Evolutionary conservation across 1,284 basidiomycete species (phyloP).

Genomic region (Ustilago nuda): DNA sequence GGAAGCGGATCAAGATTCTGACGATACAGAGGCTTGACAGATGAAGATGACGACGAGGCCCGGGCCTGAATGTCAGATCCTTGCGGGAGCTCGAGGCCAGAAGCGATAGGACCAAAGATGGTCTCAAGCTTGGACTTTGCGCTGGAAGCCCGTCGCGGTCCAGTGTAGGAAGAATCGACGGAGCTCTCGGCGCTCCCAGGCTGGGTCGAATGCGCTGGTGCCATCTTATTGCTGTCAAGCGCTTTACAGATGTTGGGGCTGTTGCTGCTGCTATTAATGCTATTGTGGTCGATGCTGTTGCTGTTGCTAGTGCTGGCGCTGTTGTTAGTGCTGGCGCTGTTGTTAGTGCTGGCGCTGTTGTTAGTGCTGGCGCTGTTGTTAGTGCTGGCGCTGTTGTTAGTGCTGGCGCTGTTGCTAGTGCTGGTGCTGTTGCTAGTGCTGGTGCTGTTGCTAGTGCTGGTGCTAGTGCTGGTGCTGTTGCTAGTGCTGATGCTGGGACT

Average conservation of each 20-base stretch:
- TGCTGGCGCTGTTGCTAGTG: conserved; percentile 6
- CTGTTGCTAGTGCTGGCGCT: conserved; percentile 7
- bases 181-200: neutral
- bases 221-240: neutral
- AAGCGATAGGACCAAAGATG: conserved; percentile 27
- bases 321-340: conserved; percentile 12
- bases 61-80: neutral
- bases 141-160: conserved; percentile 11
- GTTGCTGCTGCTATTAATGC: neutral
- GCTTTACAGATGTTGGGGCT: neutral
- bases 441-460: neutral
- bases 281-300: neutral
- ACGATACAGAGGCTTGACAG: conserved; percentile 22
- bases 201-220: neutral
- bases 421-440: conserved; percentile 9
- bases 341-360: neutral
- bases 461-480: conserved; percentile 14
- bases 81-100: conserved; percentile 19
- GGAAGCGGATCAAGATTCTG: conserved; percentile 31
- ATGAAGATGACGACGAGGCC: neutral
- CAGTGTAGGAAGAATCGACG: neutral
- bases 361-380: conserved; percentile 10
- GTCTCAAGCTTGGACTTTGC: conserved; percentile 33
- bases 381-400: conserved; percentile 7
- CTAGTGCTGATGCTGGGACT: neutral